Evolutionary conservation across 192 early-diverging fungal genomes (phyloP).

Genomic region (Phycomyces nitens): DNA sequence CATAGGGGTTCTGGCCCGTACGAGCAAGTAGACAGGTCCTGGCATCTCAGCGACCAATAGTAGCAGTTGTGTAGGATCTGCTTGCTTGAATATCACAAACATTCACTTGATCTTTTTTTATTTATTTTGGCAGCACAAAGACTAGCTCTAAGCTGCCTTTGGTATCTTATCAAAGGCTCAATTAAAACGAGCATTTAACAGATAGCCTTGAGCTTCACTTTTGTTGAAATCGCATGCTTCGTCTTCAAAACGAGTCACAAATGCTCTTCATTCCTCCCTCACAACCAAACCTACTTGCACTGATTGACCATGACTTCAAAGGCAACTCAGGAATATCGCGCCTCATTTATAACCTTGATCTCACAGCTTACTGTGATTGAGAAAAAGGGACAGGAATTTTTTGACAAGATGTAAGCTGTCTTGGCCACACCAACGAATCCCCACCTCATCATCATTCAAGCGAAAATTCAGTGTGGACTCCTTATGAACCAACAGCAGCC

Average conservation of each 20-base stretch:
- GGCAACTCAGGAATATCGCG: conserved; percentile 35
- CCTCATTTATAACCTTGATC: conserved; percentile 28
- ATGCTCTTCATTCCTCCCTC: too few relatives aligned
- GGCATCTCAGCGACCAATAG: neutral
- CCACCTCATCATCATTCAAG: neutral
- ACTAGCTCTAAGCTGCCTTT: too few relatives aligned
- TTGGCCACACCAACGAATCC: neutral
- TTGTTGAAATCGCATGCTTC: too few relatives aligned
- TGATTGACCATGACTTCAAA: conserved; percentile 19
- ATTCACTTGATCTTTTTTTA: too few relatives aligned
- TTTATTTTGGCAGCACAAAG: too few relatives aligned
- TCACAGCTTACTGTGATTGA: conserved; percentile 35
- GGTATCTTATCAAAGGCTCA: too few relatives aligned
- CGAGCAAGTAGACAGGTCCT: neutral
- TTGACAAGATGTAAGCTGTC: conserved; percentile 32
- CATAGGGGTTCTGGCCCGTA: neutral
- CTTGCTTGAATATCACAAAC: too few relatives aligned
- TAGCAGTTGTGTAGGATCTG: too few relatives aligned
- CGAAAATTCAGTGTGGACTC: conserved; percentile 19
- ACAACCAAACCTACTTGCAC: too few relatives aligned
- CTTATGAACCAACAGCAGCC: conserved; percentile 20
- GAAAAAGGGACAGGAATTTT: conserved; percentile 28
- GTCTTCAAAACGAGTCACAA: too few relatives aligned
- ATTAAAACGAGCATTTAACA: too few relatives aligned
- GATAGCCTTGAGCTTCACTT: too few relatives aligned